Percentiles rank a stretch among this genome's conserved stretches.
phyloP scores from a whole-genome alignment of 805 yeast genomes.

The Barnettozyma salicaria region DNA sequence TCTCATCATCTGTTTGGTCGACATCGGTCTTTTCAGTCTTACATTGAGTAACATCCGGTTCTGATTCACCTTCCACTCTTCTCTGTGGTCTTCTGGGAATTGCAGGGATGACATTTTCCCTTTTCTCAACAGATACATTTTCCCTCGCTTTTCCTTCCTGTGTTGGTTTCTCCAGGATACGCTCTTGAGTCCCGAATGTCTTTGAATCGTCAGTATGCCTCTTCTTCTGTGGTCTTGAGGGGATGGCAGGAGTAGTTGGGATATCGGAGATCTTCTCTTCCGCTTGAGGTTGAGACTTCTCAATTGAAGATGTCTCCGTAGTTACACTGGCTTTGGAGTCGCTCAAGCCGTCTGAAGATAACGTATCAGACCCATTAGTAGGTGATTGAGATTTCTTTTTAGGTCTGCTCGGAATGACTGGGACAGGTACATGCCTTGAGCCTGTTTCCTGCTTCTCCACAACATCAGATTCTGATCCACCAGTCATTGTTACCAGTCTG shows the following conservation, averaged over 20 bases:
- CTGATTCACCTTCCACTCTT: conserved; percentile 3
- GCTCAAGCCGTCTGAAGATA: no score
- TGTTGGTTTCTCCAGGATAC: background rate
- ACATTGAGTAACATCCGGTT: no score
- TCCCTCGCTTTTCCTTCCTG: background rate
- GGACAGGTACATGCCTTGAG: no score
- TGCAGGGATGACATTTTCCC: background rate
- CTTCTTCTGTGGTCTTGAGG: conserved; percentile 17
- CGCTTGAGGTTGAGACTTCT: background rate
- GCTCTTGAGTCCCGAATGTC: background rate
- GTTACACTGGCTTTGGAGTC: no score
- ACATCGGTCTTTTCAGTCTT: no score
- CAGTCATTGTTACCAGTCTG: no score
- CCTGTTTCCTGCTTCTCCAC: no score
- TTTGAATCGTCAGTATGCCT: conserved; percentile 4
- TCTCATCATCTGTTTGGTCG: no score
- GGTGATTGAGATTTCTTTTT: no score
- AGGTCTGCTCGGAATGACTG: no score
- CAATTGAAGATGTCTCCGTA: background rate
- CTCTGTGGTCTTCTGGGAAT: conserved; percentile 12
- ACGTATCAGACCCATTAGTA: no score
- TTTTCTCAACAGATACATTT: background rate
- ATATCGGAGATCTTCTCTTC: background rate
- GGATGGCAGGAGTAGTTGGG: conserved; percentile 17
- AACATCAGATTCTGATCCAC: no score